A percentile compares a stretch with the other conserved stretches of the same genome.
Evolutionary conservation across 2,329 filamentous ascomycete genomes (phyloP).

Genomic region (Penicillium sp.): DNA sequence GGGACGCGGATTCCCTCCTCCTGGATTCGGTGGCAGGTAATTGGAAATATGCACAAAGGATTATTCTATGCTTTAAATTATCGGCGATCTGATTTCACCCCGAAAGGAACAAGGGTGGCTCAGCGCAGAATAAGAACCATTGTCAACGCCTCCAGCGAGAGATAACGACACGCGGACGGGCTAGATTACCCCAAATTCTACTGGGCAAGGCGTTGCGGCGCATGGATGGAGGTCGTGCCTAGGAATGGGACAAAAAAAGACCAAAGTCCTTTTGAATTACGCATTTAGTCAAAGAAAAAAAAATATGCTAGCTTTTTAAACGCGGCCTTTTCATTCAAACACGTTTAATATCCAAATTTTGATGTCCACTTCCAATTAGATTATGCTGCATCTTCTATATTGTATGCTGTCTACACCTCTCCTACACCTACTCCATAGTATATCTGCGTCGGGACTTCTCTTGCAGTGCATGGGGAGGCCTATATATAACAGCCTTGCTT

Average conservation of each 20-base stretch:
- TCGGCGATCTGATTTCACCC: constrained; percentile 22
- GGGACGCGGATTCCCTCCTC: constrained; percentile 52
- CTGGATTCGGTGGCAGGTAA: constrained; percentile 48
- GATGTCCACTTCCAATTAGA: not conserved
- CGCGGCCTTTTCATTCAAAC: constrained; percentile 3
- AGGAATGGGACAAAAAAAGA: constrained; percentile 29
- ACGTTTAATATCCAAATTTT: not conserved
- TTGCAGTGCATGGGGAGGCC: not conserved
- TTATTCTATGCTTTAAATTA: constrained; percentile 24
- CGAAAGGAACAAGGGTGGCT: constrained; percentile 12
- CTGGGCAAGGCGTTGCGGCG: constrained; percentile 43
- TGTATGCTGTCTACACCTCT: not conserved
- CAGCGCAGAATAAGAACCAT: constrained; percentile 9
- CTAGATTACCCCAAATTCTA: constrained; percentile 31
- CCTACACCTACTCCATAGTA: not conserved
- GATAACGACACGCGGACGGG: constrained; percentile 21
- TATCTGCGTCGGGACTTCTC: not conserved
- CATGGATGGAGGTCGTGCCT: constrained; percentile 37
- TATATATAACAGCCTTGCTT: not conserved
- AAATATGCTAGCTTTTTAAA: constrained; percentile 15
- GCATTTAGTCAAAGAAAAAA: constrained; percentile 19
- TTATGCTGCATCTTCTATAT: not conserved
- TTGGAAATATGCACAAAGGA: constrained; percentile 19
- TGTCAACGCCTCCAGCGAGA: constrained; percentile 15
- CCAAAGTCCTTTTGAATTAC: constrained; percentile 18